Conservation (phyloP, 2,329 filamentous ascomycete genomes). For the Diaporthe citri region DNA sequence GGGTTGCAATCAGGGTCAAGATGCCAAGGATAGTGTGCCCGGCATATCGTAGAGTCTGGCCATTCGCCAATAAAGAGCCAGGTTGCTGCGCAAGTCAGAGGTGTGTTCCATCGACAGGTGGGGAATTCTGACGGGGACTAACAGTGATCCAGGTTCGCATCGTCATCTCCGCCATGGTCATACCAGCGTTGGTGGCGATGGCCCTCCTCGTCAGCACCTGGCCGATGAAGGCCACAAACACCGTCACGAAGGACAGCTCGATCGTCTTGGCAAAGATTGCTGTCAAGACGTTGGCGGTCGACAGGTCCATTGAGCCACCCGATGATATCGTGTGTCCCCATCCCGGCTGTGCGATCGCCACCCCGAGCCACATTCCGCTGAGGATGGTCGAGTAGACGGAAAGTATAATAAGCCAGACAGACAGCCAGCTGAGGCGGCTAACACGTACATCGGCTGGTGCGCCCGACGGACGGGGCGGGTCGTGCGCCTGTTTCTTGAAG, state of each 20-base stretch:
- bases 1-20: constrained; percentile 72
- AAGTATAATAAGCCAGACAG: constrained; percentile 58
- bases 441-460: constrained; percentile 33
- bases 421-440: constrained; percentile 59
- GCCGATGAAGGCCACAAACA: constrained; percentile 80
- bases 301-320: constrained; percentile 66
- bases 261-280: constrained; percentile 81
- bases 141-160: constrained; percentile 81
- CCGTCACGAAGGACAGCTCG: constrained; percentile 82
- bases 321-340: constrained; percentile 71
- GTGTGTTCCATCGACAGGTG: background rate
- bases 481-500: constrained; percentile 8
- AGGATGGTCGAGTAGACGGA: constrained; percentile 74
- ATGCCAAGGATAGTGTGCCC: constrained; percentile 73
- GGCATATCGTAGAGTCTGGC: constrained; percentile 73
- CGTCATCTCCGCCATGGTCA: constrained; percentile 81
- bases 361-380: constrained; percentile 74
- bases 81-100: constrained; percentile 62
- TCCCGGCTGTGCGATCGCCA: constrained; percentile 72
- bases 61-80: constrained; percentile 79
- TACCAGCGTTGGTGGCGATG: constrained; percentile 71
- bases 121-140: constrained; percentile 35
- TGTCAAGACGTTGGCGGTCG: constrained; percentile 76
- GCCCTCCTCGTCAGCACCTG: constrained; percentile 80
- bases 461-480: background rate